phyloP scores from a whole-genome alignment of 148 eudicot species.

The Nepenthes mirabilis region DNA sequence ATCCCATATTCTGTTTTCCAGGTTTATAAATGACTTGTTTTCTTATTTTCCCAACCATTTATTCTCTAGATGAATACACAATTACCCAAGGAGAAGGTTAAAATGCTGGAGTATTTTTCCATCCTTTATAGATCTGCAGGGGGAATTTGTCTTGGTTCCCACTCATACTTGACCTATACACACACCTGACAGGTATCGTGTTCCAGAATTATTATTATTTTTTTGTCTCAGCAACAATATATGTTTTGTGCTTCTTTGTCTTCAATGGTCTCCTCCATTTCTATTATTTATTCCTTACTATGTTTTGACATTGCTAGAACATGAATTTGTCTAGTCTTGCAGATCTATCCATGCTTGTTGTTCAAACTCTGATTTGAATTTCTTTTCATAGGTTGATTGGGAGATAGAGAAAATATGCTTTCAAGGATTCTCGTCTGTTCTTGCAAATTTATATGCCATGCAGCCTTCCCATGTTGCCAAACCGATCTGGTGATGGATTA shows the following conservation, averaged over 20 bases:
- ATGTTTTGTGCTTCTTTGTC: constrained; percentile 14
- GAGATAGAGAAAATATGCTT: constrained; percentile 83
- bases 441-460: constrained; percentile 86
- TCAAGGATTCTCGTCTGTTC: constrained; percentile 81
- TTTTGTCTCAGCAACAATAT: constrained; percentile 94
- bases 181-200: constrained; percentile 86
- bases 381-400: constrained; percentile 68
- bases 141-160: constrained; percentile 88
- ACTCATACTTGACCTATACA: constrained; percentile 86
- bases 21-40: no score
- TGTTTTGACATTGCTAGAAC: no score
- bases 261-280: not conserved
- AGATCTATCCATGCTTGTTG: not conserved
- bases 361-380: not conserved
- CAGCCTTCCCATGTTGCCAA: constrained; percentile 90
- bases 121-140: constrained; percentile 47
- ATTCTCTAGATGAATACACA: constrained; percentile 58
- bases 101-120: constrained; percentile 83
- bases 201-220: constrained; percentile 52
- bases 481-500: constrained; percentile 77
- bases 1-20: no score
- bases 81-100: constrained; percentile 60
- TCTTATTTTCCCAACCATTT: no score
- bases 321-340: no score
- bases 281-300: not conserved